Evolutionary conservation across 2,329 filamentous ascomycete genomes (phyloP), one percentile per base, ranked within the genome.

Genomic region (Aspergillus tanneri): DNA sequence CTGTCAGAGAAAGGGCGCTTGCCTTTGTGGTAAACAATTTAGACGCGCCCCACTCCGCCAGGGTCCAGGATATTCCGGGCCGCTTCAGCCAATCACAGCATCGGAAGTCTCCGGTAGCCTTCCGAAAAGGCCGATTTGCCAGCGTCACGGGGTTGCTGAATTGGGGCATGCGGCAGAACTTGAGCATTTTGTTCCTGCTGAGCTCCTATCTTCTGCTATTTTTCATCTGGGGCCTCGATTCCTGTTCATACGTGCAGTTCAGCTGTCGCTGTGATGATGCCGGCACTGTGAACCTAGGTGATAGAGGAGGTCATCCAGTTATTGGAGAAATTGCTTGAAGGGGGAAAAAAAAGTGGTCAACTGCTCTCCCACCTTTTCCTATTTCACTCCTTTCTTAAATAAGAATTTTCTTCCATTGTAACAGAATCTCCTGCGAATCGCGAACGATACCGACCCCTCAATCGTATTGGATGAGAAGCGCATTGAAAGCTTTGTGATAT

Each of bases 81-180:
- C 51, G 49, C 35, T 18, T 25, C 46, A 40, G 50, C 64, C 64
- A 67, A 65, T 67, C 28, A 57, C 27, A 54, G 46, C 11, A 42
- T 18, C 30, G 37, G 43, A 52, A 55, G 24, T 47, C 51, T 46
- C 35, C 53, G 41, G 38, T 53, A 47, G 43, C 32, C 50, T 60
- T 49, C 55, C 58, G 53, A 66, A 65, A 57, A 55, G 63, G 64
- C 62, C 59, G 59, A 58, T 53, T 61, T 56, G 60, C 64, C 60
- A 56, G 63, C 60, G 55, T 61, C 56, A 61, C 54, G 51, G 50
- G 54, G 52, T 39, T n/a, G 25, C 40, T 41, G 47, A 52, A 52
- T 56, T 54, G 46, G 49, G 34, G 44, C 21, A 44, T 51, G 16
- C 21, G 32, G 41, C 27, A 22, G 22, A 11, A 25, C 32, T 39